These are phyloP conservation scores for Fusarium succisae DNA, from an alignment of 2,329 filamentous ascomycete genomes.

Conservation along the genomic window DNA sequence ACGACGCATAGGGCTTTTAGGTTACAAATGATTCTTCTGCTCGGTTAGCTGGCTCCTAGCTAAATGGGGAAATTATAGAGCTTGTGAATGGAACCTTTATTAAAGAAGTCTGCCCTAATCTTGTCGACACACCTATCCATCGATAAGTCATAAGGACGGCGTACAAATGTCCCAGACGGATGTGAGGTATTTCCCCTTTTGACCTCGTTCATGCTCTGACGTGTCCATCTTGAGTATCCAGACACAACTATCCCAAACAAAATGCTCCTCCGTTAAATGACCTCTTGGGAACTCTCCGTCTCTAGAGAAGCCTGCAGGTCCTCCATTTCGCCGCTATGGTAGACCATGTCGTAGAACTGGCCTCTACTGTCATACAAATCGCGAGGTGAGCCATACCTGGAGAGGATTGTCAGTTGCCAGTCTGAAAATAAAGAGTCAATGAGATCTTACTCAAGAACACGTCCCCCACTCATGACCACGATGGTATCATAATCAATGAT, in stretches of 20 bases:
- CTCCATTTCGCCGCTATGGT: constrained; percentile 62
- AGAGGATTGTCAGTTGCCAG: neutral
- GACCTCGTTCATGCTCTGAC: neutral
- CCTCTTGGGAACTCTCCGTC: neutral
- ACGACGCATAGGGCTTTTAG: constrained; percentile 32
- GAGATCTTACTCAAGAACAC: constrained; percentile 59
- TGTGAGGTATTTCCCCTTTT: neutral
- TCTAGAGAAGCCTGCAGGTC: constrained; percentile 53
- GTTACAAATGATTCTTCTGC: constrained; percentile 4
- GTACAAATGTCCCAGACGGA: neutral
- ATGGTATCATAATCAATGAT: constrained; percentile 69
- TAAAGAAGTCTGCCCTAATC: neutral
- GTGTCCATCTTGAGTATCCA: neutral
- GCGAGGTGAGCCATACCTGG: constrained; percentile 56
- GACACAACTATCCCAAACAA: neutral
- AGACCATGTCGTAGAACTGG: constrained; percentile 64
- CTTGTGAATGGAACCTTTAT: constrained; percentile 2
- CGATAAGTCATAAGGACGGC: neutral
- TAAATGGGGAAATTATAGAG: constrained; percentile 17
- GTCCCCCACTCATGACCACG: constrained; percentile 64
- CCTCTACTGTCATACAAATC: constrained; percentile 57
- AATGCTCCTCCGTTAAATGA: neutral
- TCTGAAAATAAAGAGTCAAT: neutral
- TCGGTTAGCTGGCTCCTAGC: neutral
- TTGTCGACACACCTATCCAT: neutral